Conservation (phyloP, 768 basidiomycete species). For the Boletus insuetus region DNA sequence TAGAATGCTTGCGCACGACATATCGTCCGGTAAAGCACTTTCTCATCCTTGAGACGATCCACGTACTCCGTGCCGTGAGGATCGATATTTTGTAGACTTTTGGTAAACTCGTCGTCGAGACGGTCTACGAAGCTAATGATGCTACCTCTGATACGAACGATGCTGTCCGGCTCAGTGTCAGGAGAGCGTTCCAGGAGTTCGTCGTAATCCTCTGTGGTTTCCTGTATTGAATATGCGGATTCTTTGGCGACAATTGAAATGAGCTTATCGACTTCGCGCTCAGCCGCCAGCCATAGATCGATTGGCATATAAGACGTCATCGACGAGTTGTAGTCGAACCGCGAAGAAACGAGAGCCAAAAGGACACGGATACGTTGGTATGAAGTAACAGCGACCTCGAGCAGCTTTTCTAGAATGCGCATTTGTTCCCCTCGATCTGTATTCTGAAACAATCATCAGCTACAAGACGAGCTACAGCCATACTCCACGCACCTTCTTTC, state of each 20-base stretch:
- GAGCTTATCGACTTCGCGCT: constrained; percentile 85
- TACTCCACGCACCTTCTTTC: constrained; percentile 76
- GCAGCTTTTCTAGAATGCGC: constrained; percentile 80
- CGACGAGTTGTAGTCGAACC: constrained; percentile 95
- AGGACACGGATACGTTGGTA: constrained; percentile 96
- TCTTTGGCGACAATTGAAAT: constrained; percentile 75
- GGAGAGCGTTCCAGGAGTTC: constrained; percentile 83
- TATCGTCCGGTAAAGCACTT: constrained; percentile 89
- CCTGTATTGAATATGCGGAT: constrained; percentile 78
- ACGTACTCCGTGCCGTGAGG: constrained; percentile 99
- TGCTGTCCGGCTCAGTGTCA: constrained; percentile 60
- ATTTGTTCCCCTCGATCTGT: constrained; percentile 96
- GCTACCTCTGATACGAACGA: constrained; percentile 89
- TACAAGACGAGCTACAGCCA: constrained; percentile 4
- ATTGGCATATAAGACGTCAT: constrained; percentile 85
- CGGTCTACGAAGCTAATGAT: constrained; percentile 96
- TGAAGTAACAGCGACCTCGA: constrained; percentile 80
- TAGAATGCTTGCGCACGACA: constrained; percentile 91
- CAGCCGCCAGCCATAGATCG: constrained; percentile 87
- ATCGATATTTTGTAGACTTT: constrained; percentile 95
- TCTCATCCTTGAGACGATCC: constrained; percentile 94
- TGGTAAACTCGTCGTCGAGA: constrained; percentile 97
- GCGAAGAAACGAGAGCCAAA: constrained; percentile 88
- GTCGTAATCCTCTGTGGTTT: constrained; percentile 87
- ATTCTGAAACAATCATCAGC: constrained; percentile 54